A percentile compares a stretch with the other conserved stretches of the same genome.
Conservation (phyloP, 306 rosid species). For the Pterocarpus santalinus region DNA sequence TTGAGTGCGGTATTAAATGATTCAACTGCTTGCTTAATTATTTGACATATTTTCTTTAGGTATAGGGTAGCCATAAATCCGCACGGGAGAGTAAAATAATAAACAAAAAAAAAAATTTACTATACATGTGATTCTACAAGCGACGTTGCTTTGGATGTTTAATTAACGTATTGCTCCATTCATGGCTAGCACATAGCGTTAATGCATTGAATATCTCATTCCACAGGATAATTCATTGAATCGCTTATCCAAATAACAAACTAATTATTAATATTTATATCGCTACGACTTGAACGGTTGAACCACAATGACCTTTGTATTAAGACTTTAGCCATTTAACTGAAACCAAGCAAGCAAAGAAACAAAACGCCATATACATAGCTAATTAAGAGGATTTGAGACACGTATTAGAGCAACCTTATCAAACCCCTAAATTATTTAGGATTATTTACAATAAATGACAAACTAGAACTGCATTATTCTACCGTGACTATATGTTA, state of each 20-base stretch:
- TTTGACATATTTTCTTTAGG: not conserved
- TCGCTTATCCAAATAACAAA: not conserved
- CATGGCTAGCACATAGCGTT: slow-evolving; percentile 1
- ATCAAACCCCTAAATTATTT: not conserved
- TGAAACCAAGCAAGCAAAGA: not conserved
- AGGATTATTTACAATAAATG: not conserved
- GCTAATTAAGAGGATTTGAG: not conserved
- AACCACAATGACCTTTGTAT: not conserved
- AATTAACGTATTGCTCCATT: slow-evolving; percentile 1
- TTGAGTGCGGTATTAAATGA: not conserved
- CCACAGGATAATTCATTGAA: slow-evolving; percentile 34
- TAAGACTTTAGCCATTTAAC: not conserved
- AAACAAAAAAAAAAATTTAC: not conserved
- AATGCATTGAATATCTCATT: not conserved
- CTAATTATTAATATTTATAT: not conserved
- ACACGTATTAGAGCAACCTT: not conserved
- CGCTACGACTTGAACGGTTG: not conserved
- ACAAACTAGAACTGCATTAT: not conserved
- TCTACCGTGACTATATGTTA: not conserved
- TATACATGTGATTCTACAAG: not conserved
- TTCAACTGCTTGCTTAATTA: not conserved
- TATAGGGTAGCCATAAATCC: not conserved
- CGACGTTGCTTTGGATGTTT: not conserved
- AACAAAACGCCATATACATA: not conserved
- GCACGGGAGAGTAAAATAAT: not conserved